Evolutionary conservation across 2,329 filamentous ascomycete genomes (phyloP), one percentile per base, ranked within the genome.

Genomic region (Botrytis squamosa): DNA sequence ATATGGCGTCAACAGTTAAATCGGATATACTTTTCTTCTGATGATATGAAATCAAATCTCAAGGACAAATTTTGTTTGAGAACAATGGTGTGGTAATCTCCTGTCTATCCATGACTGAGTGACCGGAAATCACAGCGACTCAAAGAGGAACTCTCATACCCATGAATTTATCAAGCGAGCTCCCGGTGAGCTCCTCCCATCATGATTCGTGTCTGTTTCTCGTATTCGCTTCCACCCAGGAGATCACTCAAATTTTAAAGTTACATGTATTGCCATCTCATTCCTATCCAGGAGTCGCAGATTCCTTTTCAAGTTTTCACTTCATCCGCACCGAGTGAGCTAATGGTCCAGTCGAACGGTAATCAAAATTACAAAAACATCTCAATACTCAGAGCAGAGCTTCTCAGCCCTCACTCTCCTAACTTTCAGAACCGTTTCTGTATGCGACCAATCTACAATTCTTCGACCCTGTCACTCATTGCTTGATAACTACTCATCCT

Each of bases 141-240:
- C 10, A 1, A 1, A 0, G 10, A 18, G 25, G 25, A 16, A n/a
- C 29, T 16, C 6, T 16, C 6, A 16, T 18, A 14, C 5, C 14
- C 14, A 14, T 29, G n/a, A 29, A 6, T 18, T n/a, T 6, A 8
- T 18, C n/a, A 55, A 55, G 52, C n/a, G 52, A 55, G 52, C n/a
- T 4, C 52, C 14, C 3, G n/a, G 52, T 29, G 0, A 18, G 1
- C 52, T 18, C n/a, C 52, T 25, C 49, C 10, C 2, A 14, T 6
- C 1, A 52, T 14, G 12, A 14, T 14, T 6, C 6, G 10, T 46
- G 1, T 25, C 0, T 25, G 0, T 52, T 25, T n/a, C 4, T 52
- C 22, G 22, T 52, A 10, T n/a, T 14, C 49, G 4, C 22, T n/a
- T 52, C 6, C 25, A 2, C 49, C 10, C 6, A n/a, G 6, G 1